Evolutionary conservation across 768 basidiomycete genomes (phyloP), one percentile per base, ranked within the genome.

Genomic region (Mycena indigotica): DNA sequence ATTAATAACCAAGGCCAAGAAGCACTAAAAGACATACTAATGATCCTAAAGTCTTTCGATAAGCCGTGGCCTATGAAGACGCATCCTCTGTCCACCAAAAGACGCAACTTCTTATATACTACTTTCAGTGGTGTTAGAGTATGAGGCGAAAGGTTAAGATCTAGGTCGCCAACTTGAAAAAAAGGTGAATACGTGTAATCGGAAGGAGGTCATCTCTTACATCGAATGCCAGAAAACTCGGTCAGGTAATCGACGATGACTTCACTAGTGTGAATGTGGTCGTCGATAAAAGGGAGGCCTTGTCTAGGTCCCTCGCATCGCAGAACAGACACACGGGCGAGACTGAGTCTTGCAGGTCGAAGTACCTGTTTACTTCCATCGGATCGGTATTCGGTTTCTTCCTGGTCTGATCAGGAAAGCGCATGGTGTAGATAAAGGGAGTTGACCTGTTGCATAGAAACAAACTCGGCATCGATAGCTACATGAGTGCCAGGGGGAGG

Each of bases 41-140:
- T 99, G 55, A 96, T 98, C 12, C 96, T 85, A 76, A 98, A 98
- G 70, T 99, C 97, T 69, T 98, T 98, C 16, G 93, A 89, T 17
- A 99, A 82, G 4, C 97, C 97, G 66, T 99, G 97, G 1, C 97
- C 97, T 54, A 98, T 89, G 69, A 99, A 99, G 56, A 94, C 90
- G 68, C 97, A 99, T 4, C 95, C 95, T 23, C 88, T 81, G 69
- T 99, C 97, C 19, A 98, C 95, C 4, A 98, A 79, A 19, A 95
- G 73, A 2, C 97, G 85, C 13, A 99, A 77, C 70, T 99, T 99
- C 80, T 98, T 98, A 77, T 98, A 99, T 2, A 95, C 97, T n/a
- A 96, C 83, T 67, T 99, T 99, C 56, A 98, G 76, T 0, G 97
- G 96, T 1, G 96, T 97, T 45, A 98, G 78, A 0, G 95, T 97